phyloP scores from a whole-genome alignment of 2,329 filamentous ascomycete species.

The Coniochaeta ligniaria region DNA sequence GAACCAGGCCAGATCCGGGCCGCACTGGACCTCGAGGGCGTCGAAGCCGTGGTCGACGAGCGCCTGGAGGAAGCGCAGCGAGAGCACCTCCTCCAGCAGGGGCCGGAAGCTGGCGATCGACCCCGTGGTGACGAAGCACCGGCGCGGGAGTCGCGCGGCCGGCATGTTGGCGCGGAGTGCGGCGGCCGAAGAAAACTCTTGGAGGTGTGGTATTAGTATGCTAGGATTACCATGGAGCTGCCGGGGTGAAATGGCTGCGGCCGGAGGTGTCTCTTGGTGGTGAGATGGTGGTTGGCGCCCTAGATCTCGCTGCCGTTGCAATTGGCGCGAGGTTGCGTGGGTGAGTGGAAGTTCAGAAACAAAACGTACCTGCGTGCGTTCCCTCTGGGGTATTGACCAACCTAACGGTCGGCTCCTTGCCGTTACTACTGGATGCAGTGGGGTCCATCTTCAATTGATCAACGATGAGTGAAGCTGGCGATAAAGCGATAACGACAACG shows the following conservation, averaged over 20 bases:
- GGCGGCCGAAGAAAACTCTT: not conserved
- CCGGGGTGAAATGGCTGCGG: not conserved
- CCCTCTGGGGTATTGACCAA: not conserved
- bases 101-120: constrained; percentile 78
- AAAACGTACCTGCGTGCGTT: not conserved
- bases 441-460: not conserved
- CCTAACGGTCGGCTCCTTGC: not conserved
- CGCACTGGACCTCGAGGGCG: constrained; percentile 73
- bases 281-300: not conserved
- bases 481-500: not conserved
- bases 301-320: not conserved
- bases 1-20: constrained; percentile 57
- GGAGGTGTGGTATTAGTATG: not conserved
- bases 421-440: not conserved
- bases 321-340: not conserved
- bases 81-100: constrained; percentile 61
- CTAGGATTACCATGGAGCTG: not conserved
- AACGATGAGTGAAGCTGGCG: not conserved
- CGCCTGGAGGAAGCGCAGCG: constrained; percentile 52
- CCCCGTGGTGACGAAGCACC: constrained; percentile 83
- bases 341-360: not conserved
- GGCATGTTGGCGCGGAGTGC: not conserved
- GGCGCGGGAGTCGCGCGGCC: constrained; percentile 6
- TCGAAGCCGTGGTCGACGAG: constrained; percentile 59
- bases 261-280: not conserved